These are phyloP conservation scores for Kodamaea sagamina DNA, from an alignment of 805 yeast species.

Conservation along the genomic window DNA sequence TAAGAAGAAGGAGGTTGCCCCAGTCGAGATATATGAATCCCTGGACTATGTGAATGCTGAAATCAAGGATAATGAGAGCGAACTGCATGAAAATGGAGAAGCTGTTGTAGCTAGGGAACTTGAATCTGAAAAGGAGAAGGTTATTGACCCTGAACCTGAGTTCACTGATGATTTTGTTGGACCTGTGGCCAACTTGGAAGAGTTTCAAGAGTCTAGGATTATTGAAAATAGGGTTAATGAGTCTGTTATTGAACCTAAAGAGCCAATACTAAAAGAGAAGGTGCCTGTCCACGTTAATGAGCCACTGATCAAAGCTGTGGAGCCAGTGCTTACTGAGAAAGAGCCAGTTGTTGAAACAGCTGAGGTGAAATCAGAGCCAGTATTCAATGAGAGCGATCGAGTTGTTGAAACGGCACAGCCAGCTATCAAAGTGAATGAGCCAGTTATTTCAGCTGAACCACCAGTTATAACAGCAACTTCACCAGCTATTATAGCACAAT, in stretches of 20 bases:
- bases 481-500: no score
- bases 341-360: not conserved
- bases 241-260: not conserved
- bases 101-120: not conserved
- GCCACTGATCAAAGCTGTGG: no score
- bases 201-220: not conserved
- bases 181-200: not conserved
- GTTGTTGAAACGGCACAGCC: not conserved
- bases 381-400: no score
- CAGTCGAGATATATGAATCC: constrained; percentile 1
- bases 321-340: not conserved
- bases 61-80: not conserved
- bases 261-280: not conserved
- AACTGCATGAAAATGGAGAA: not conserved
- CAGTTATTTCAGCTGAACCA: no score
- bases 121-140: not conserved
- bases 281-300: no score
- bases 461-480: no score
- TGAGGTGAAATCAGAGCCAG: not conserved
- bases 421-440: not conserved
- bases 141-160: not conserved
- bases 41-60: not conserved
- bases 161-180: not conserved
- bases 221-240: not conserved
- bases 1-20: constrained; percentile 10